Conservation (phyloP, 1,284 basidiomycete species). For the Ustilago vetiveriae region DNA sequence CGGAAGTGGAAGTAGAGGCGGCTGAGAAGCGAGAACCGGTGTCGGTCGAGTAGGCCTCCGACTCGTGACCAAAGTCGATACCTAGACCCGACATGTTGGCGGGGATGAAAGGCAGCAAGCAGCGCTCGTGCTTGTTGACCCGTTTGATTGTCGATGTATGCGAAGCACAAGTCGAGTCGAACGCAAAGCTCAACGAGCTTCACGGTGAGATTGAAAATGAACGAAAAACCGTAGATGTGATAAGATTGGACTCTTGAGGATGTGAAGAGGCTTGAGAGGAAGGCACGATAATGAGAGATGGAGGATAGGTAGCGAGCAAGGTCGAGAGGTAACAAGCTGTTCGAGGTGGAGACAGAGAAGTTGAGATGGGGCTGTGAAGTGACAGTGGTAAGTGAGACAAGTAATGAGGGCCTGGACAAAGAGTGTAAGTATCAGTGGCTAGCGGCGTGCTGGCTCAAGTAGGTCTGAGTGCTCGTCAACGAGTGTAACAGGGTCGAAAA, state of each 20-base stretch:
- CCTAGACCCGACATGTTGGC: slow-evolving; percentile 58
- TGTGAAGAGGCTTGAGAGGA: background rate
- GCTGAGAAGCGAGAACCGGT: slow-evolving; percentile 15
- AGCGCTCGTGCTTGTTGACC: background rate
- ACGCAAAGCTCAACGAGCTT: no score
- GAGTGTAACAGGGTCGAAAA: no score
- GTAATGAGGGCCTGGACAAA: background rate
- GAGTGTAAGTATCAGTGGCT: no score
- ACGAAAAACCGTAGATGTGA: no score
- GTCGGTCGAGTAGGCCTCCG: slow-evolving; percentile 30
- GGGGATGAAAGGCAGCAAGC: background rate
- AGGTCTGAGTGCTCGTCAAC: no score
- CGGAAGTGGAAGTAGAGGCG: slow-evolving; percentile 19
- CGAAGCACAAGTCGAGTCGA: background rate
- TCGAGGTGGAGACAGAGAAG: background rate
- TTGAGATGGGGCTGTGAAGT: background rate
- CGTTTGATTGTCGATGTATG: no score
- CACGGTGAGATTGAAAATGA: no score
- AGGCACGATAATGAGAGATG: background rate
- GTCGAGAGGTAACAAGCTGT: background rate
- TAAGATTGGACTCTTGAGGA: no score
- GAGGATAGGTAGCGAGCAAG: background rate
- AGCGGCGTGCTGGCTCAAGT: no score
- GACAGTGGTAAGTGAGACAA: background rate
- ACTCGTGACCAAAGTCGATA: slow-evolving; percentile 58